These are phyloP conservation scores for Blastobotrys petasosporus DNA, from an alignment of 1,139 yeast species.

Conservation along the genomic window DNA sequence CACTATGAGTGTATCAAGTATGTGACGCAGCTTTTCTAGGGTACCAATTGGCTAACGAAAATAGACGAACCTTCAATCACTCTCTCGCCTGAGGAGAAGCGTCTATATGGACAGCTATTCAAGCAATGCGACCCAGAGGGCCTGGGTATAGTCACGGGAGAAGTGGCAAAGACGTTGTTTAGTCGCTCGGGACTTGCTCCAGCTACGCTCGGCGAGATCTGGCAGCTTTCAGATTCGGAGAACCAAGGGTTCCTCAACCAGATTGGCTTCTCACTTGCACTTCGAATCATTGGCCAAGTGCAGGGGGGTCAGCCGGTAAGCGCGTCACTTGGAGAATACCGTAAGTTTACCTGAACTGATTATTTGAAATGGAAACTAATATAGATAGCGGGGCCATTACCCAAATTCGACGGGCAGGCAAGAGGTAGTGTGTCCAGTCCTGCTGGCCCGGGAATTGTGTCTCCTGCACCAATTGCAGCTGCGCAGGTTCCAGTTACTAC, in stretches of 20 bases:
- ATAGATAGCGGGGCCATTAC: constrained; percentile 44
- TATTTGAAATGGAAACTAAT: not conserved
- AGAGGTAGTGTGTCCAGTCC: constrained; percentile 13
- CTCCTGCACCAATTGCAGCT: constrained; percentile 17
- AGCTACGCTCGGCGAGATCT: constrained; percentile 74
- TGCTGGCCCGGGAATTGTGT: constrained; percentile 24
- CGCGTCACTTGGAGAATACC: constrained; percentile 44
- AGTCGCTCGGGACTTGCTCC: constrained; percentile 85
- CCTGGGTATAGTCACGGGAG: constrained; percentile 84
- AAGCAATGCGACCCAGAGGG: constrained; percentile 71
- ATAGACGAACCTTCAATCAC: constrained; percentile 13
- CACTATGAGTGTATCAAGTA: constrained; percentile 1
- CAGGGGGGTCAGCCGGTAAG: constrained; percentile 64
- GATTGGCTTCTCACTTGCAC: constrained; percentile 74
- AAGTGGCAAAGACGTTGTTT: constrained; percentile 75
- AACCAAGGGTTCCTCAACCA: constrained; percentile 82
- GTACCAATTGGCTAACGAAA: not conserved
- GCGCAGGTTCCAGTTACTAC: constrained; percentile 15
- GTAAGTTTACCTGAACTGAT: constrained; percentile 9
- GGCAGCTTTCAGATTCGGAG: constrained; percentile 85
- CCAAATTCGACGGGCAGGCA: constrained; percentile 32
- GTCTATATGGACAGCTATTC: constrained; percentile 67
- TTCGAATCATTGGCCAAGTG: constrained; percentile 84
- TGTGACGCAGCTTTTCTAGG: not conserved
- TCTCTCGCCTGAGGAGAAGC: constrained; percentile 75